Conservation (phyloP, 164 flowering plant genomes). For the Vitis riparia region DNA sequence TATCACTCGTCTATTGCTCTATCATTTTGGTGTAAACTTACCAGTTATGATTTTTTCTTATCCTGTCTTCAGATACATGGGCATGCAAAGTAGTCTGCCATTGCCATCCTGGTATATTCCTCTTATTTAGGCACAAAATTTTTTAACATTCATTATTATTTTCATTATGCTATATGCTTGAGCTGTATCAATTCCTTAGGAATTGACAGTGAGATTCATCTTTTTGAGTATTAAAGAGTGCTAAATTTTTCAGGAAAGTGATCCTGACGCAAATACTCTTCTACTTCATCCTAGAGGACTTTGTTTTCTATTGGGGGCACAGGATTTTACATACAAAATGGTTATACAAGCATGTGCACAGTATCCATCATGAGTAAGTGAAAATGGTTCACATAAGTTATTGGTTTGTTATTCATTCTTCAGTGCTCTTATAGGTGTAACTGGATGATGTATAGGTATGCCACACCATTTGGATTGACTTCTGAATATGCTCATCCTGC, state of each 20-base stretch:
- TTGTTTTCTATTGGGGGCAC: constrained; percentile 98
- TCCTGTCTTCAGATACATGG: constrained; percentile 94
- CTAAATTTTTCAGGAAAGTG: constrained; percentile 67
- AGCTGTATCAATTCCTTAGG: not conserved
- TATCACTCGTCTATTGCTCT: constrained; percentile 70
- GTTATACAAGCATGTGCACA: constrained; percentile 97
- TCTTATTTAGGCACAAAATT: constrained; percentile 51
- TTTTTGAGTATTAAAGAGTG: constrained; percentile 1
- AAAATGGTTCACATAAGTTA: not conserved
- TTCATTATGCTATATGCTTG: too few relatives aligned
- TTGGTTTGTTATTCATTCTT: not conserved
- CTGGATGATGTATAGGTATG: constrained; percentile 56
- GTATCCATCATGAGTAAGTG: constrained; percentile 98
- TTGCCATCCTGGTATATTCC: constrained; percentile 97
- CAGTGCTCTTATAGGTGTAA: not conserved
- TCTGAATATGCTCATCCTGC: constrained; percentile 99
- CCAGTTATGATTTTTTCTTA: constrained; percentile 92
- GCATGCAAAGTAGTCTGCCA: constrained; percentile 93
- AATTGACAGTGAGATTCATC: not conserved
- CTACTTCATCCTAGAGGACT: constrained; percentile 93
- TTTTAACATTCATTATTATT: too few relatives aligned
- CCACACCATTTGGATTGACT: constrained; percentile 97
- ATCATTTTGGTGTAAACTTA: constrained; percentile 89
- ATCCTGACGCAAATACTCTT: constrained; percentile 67
- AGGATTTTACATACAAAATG: constrained; percentile 92